Evolutionary conservation across 768 basidiomycete genomes (phyloP), one percentile per base, ranked within the genome.

Genomic region (Mycena polygramma): DNA sequence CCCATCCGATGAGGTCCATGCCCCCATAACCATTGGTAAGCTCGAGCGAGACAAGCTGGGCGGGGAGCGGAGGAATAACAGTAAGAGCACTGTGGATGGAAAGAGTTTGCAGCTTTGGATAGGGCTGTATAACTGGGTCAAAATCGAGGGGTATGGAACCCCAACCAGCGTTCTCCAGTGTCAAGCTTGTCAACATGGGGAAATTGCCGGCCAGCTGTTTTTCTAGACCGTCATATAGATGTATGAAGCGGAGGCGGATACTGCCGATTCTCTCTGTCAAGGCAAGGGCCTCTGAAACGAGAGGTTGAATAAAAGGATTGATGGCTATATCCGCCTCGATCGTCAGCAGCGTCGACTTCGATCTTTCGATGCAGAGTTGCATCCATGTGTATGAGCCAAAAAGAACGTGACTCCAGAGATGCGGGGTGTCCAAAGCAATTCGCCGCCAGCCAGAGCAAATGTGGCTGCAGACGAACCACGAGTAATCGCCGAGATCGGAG

Each of bases 381-480:
- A 51, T 54, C 70, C 66, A 72, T 39, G 35, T 37, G 20, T 41
- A 8, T 0, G 66, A 52, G 14, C 4, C 37, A 62, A 67, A 68
- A 52, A 72, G 35, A 24, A 68, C 51, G 15, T 72, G 66, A 24
- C 53, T 36, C 70, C 70, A 72, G 24, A 72, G 61, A 17, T 30
- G n/a, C 2, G 66, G 62, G 24, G 62, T 53, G 26, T 49, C 57
- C 4, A 72, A 52, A 39, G 66, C 49, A 17, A 68, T 68, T 11
- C 45, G 54, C 14, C 70, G 66, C 70, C 70, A 72, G 14, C 51
- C 41, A 17, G 70, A 57, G 51, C 62, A 72, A 15, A 72, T 63
- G 10, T 68, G 52, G 52, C 70, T 72, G 49, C 70, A 72, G 1
- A n/a, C 55, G 7, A 67, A 45, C 70, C 70, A 72, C 22, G 61